Conservation (phyloP, 257 asterid genomes). For the Galeopsis tetrahit region DNA sequence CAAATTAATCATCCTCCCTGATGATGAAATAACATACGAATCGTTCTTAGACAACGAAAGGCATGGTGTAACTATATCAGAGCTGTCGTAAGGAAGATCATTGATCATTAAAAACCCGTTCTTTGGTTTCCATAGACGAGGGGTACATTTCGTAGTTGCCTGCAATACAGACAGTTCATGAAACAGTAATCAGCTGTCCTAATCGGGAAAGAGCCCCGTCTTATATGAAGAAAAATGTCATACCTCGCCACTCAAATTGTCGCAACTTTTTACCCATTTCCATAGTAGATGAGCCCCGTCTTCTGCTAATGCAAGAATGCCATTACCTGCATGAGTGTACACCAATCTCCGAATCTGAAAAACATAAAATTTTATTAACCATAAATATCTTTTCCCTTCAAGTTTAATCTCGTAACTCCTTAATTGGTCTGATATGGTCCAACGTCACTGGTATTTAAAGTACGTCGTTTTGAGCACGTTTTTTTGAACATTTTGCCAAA, state of each 20-base stretch:
- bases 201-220: not conserved
- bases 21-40: constrained; percentile 59
- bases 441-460: too few relatives aligned
- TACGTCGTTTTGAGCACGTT: too few relatives aligned
- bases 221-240: not conserved
- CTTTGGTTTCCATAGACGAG: constrained; percentile 60
- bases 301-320: constrained; percentile 65
- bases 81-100: constrained; percentile 38
- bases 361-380: constrained; percentile 24
- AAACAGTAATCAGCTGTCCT: not conserved
- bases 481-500: too few relatives aligned
- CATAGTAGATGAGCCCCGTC: constrained; percentile 71
- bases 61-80: constrained; percentile 47
- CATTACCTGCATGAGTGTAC: constrained; percentile 71
- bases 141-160: constrained; percentile 60
- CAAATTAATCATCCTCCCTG: constrained; percentile 56
- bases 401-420: not conserved
- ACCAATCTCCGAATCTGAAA: constrained; percentile 75
- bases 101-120: constrained; percentile 56
- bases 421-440: too few relatives aligned
- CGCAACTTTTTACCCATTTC: constrained; percentile 56
- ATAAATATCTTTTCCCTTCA: not conserved
- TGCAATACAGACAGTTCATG: constrained; percentile 32
- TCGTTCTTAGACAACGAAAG: constrained; percentile 69
- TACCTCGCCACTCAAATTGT: constrained; percentile 50